These are phyloP conservation scores for Aspergillus proliferans DNA, from an alignment of 2,329 filamentous ascomycete genomes.

Conservation along the genomic window DNA sequence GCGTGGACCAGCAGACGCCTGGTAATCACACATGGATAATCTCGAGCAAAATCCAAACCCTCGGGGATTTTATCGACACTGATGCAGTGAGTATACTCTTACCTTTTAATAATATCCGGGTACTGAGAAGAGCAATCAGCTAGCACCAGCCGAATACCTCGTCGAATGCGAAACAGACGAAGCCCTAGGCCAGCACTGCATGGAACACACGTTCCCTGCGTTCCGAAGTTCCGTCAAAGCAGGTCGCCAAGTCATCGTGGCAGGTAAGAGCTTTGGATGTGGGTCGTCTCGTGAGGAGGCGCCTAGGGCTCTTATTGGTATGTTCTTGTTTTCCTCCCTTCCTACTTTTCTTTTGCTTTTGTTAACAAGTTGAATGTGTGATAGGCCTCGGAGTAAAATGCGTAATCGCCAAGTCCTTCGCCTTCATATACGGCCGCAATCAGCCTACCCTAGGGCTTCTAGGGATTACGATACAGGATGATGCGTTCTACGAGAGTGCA, in stretches of 20 bases:
- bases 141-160: slow-evolving; percentile 37
- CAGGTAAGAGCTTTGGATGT: slow-evolving; percentile 42
- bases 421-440: slow-evolving; percentile 44
- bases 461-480: slow-evolving; percentile 37
- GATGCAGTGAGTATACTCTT: slow-evolving; percentile 21
- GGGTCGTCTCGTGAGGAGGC: slow-evolving; percentile 44
- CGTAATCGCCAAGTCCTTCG: slow-evolving; percentile 42
- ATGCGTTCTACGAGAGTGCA: slow-evolving; percentile 33
- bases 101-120: too few species aligned
- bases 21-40: slow-evolving; percentile 10
- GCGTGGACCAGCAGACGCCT: background rate
- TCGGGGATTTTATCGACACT: slow-evolving; percentile 44
- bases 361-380: background rate
- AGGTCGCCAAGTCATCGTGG: slow-evolving; percentile 39
- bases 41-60: slow-evolving; percentile 30
- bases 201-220: slow-evolving; percentile 36
- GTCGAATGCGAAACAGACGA: slow-evolving; percentile 24
- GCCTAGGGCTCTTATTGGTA: slow-evolving; percentile 35
- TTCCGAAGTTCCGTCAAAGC: slow-evolving; percentile 34
- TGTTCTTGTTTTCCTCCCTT: background rate
- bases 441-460: slow-evolving; percentile 42
- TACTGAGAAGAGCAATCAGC: slow-evolving; percentile 4
- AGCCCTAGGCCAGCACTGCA: slow-evolving; percentile 34
- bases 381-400: slow-evolving; percentile 28
- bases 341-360: background rate